A percentile compares a stretch with the other conserved stretches of the same genome.
These are phyloP conservation scores for Mesembryanthemum crystallinum DNA, from an alignment of 148 eudicot species.

Conservation along the genomic window DNA sequence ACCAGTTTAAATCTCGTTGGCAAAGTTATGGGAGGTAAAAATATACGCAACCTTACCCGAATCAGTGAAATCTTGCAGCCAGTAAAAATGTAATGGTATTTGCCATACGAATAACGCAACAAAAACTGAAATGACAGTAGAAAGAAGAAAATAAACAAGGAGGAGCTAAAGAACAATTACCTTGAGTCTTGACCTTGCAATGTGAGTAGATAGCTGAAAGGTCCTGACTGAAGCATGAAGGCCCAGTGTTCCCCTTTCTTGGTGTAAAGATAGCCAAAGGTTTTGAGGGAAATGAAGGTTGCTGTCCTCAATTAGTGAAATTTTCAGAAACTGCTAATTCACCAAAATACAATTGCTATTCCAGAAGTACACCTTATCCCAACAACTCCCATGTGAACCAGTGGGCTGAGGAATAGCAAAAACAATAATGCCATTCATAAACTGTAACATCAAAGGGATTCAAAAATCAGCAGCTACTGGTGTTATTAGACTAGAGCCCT, in stretches of 20 bases:
- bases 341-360: conserved; percentile 6
- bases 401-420: background rate
- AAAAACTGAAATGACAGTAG: too few species aligned
- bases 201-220: background rate
- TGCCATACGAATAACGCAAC: too few species aligned
- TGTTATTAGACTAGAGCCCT: too few species aligned
- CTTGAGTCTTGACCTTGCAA: too few species aligned
- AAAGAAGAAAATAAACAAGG: too few species aligned
- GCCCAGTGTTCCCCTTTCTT: conserved; percentile 3
- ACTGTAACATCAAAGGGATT: conserved; percentile 2
- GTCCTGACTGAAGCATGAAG: background rate
- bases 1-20: too few species aligned
- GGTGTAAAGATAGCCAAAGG: background rate
- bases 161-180: too few species aligned
- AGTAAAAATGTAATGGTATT: too few species aligned
- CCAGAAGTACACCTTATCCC: conserved; percentile 20
- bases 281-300: background rate
- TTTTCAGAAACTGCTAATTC: background rate
- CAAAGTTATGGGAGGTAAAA: too few species aligned
- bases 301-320: background rate
- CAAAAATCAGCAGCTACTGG: background rate
- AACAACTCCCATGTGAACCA: conserved; percentile 26
- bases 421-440: conserved; percentile 3
- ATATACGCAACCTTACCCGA: too few species aligned
- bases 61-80: too few species aligned